A percentile compares a stretch with the other conserved stretches of the same genome.
phyloP scores from a whole-genome alignment of 208 protist genomes.

The Crithidia expoeki region DNA sequence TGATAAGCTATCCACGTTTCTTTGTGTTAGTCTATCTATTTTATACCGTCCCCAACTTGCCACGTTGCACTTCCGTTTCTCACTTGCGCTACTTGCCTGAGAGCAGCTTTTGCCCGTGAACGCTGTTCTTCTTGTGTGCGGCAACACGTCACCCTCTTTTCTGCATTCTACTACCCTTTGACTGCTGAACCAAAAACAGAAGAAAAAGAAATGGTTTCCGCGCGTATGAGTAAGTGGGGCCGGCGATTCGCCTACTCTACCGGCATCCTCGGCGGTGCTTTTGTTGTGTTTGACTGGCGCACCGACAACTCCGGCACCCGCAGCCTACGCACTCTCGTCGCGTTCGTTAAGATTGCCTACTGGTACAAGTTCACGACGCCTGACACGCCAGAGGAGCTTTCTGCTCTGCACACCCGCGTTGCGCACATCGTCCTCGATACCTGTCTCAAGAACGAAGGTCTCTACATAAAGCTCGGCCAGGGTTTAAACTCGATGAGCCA shows the following conservation, averaged over 20 bases:
- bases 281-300: conserved; percentile 39
- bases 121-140: too few species aligned
- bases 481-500: conserved; percentile 87
- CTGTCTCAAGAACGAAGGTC: conserved; percentile 81
- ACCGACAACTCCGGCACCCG: conserved; percentile 74
- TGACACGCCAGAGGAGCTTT: conserved; percentile 58
- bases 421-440: conserved; percentile 59
- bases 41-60: too few species aligned
- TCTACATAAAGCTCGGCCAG: conserved; percentile 92
- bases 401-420: conserved; percentile 46
- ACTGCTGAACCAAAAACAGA: not conserved
- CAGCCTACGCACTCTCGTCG: conserved; percentile 54
- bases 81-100: too few species aligned
- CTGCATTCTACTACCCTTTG: not conserved
- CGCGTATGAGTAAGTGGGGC: conserved; percentile 15
- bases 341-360: conserved; percentile 42
- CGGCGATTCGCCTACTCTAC: conserved; percentile 35
- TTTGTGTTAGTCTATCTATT: too few species aligned
- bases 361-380: conserved; percentile 76
- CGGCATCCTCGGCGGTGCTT: conserved; percentile 27
- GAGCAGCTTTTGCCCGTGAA: too few species aligned
- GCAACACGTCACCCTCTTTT: too few species aligned
- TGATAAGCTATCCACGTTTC: too few species aligned
- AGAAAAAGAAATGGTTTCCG: conserved; percentile 7
- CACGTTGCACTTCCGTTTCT: too few species aligned